Conservation (phyloP, 108 stramenopile genomes). For the Nannochloropsis salina region DNA sequence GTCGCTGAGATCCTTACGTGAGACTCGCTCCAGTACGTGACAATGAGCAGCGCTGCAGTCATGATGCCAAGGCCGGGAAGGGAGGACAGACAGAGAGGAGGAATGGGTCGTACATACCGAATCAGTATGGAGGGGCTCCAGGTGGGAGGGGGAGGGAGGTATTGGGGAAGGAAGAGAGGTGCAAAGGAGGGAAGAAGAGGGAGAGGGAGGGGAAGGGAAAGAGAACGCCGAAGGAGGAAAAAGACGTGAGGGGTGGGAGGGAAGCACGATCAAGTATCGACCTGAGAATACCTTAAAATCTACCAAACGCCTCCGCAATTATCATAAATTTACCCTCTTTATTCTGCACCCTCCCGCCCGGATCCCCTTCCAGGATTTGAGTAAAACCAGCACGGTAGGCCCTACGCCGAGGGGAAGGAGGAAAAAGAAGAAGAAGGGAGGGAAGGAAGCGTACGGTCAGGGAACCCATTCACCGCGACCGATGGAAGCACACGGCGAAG, state of each 20-base stretch:
- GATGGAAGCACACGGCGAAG: not conserved
- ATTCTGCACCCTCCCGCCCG: not conserved
- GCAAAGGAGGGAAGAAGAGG: not conserved
- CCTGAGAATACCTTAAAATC: not conserved
- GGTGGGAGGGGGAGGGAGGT: not conserved
- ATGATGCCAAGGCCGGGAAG: not conserved
- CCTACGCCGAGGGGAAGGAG: not conserved
- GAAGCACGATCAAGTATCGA: not conserved
- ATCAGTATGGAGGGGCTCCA: not conserved
- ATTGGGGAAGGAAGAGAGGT: not conserved
- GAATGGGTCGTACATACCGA: not conserved
- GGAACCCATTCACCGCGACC: not conserved
- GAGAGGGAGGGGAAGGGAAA: not conserved
- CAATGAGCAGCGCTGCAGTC: too few species aligned
- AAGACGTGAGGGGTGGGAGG: not conserved
- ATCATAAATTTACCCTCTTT: not conserved
- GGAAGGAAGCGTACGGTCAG: not conserved
- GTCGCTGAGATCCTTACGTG: too few species aligned
- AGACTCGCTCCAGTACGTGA: too few species aligned
- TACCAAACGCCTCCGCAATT: not conserved
- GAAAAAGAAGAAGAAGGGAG: not conserved
- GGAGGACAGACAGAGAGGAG: not conserved
- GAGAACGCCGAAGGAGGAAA: not conserved
- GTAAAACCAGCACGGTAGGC: not conserved
- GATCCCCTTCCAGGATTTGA: not conserved